Base-by-base conservation (phyloP, 208 protist species). In the Wallacemonas sp. region DNA sequence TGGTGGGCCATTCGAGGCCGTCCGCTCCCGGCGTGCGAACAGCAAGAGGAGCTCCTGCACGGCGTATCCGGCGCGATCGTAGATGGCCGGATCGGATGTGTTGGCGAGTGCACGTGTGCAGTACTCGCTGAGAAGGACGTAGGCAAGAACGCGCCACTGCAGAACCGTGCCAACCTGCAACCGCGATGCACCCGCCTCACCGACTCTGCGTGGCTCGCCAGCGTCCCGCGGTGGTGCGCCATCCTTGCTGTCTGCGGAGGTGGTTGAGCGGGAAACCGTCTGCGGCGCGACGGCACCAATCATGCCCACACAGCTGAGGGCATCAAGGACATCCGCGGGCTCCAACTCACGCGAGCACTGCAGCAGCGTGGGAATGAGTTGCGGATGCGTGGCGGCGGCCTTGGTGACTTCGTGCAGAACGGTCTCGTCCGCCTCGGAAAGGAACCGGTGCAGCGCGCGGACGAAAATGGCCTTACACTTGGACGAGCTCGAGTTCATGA, bases 11-110 rank as follows among this genome's bases (percentile, higher is more conserved):
- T 78, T 78, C 26, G 60, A 41, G 27, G 56, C 61, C 1, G 56
- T 65, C 11, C 85, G 77, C 68, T 94, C 85, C 43, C 77, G 66
- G 24, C 81, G 60, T 0, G 85, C 76, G 26, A 76, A 88, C 24
- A 93, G 74, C 23, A 88, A 85, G 9, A 96, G 64, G 6, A 96
- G 72, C 68, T 94, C 79, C 70, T 96, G 92, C 9, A 94, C 78
- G 17, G 87, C 92, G 63, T 83, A 96, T 3, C 87, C 92, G 5
- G 87, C 85, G 46, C 83, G 77, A 65, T 94, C 88, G 72, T 96
- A 89, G 70, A 95, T 88, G 33, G 70, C 77, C 0, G 80, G 77
- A 44, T 94, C 81, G 4, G 87, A 76, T 1, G 88, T 96, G 52
- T 87, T 92, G 19, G 78, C 74, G 23, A 96, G 79, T 6, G 89